Base-by-base conservation (phyloP, 2,329 filamentous ascomycete species). In the Botrytis hyacinthi region DNA sequence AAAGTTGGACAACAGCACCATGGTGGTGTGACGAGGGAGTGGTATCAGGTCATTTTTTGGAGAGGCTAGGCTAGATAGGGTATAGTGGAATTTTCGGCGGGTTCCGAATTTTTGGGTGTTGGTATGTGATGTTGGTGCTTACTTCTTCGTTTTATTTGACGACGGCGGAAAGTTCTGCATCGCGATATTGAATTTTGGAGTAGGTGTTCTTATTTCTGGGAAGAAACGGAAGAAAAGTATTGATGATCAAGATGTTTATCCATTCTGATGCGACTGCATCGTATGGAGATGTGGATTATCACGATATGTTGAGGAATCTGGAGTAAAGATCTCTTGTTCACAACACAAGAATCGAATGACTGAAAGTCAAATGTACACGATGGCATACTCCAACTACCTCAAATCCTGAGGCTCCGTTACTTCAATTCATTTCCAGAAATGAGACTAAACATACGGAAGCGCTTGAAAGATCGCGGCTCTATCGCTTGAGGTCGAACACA, bases 21-120 rank as follows among this genome's bases (percentile, higher is more conserved):
- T 51, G 35, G 48, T 68, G 65, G 65, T 68, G 65, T 57, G 65
- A 68, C 48, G 48, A 57, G 10, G 48, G 65, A 57, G n/a, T 14
- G 20, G 12, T 10, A 57, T 68, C 65, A 42, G 48, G 10, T 42
- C 65, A 68, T 68, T 42, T 20, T 40, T 57, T 35, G 35, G 35
- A 35, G 6, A 3, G 26, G 16, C 65, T 68, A 68, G 65, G 8
- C 18, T 42, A 3, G 0, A 42, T 57, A 9, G 1, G 48, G 65
- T 5, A 26, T 57, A 14, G 26, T 68, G 48, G 26, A 26, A 2
- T 22, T 22, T 14, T 68, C 46, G 65, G 48, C 18, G 35, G 48
- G 65, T 32, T 29, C 65, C 65, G 65, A 42, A 18, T 29, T 42
- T n/a, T 29, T 20, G 59, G 35, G 59, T 51, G 48, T 51, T 51